phyloP scores from a whole-genome alignment of 805 yeast genomes.

The Ogataea nitratoaversa region DNA sequence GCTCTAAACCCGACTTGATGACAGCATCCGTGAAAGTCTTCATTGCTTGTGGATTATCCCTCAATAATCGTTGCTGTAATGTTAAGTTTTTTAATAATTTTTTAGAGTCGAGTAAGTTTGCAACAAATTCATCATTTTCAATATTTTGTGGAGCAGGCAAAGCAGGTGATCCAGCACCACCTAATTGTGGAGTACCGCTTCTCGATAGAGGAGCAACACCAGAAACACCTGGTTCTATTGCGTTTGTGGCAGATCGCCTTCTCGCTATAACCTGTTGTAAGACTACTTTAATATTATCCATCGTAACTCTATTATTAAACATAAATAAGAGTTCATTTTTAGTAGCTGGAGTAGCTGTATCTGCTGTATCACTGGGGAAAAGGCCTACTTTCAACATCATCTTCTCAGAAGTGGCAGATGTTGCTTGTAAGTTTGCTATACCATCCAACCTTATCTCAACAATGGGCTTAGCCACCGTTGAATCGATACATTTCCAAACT shows the following conservation, averaged over 20 bases:
- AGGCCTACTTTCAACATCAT: slow-evolving; percentile 57
- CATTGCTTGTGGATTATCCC: slow-evolving; percentile 65
- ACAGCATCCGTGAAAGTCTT: slow-evolving; percentile 85
- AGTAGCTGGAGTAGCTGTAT: slow-evolving; percentile 12
- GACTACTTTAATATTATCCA: slow-evolving; percentile 68
- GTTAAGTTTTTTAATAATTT: slow-evolving; percentile 65
- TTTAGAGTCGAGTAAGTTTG: slow-evolving; percentile 45
- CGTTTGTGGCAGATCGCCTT: slow-evolving; percentile 38
- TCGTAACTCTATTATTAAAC: slow-evolving; percentile 67
- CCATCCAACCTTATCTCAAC: slow-evolving; percentile 40
- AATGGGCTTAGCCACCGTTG: slow-evolving; percentile 32
- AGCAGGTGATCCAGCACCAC: slow-evolving; percentile 13
- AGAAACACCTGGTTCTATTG: slow-evolving; percentile 24
- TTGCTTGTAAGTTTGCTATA: slow-evolving; percentile 56
- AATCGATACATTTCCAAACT: slow-evolving; percentile 56
- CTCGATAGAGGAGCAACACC: slow-evolving; percentile 29
- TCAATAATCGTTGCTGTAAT: slow-evolving; percentile 72
- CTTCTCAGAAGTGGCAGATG: slow-evolving; percentile 62
- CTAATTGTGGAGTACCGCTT: slow-evolving; percentile 8
- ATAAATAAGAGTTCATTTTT: slow-evolving; percentile 42
- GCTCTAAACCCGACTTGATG: slow-evolving; percentile 67
- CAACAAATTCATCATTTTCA: slow-evolving; percentile 27
- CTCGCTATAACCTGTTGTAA: slow-evolving; percentile 67
- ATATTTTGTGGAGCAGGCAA: slow-evolving; percentile 9
- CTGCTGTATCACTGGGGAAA: slow-evolving; percentile 23